phyloP scores from a whole-genome alignment of 306 rosid genomes.

The Begonia peltatifolia region DNA sequence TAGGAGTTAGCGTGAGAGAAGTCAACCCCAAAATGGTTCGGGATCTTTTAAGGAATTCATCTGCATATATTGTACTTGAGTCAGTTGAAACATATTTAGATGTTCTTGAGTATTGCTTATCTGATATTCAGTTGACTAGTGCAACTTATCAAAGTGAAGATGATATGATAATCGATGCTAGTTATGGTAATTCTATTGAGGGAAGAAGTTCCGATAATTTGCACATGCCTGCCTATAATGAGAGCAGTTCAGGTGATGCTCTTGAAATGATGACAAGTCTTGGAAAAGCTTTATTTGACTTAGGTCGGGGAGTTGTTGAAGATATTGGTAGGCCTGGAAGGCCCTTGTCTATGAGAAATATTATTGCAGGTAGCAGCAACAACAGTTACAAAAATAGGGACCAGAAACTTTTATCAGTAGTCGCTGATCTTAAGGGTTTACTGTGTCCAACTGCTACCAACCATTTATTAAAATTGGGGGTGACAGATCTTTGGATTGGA shows the following conservation, averaged over 20 bases:
- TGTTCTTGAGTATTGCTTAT: slow-evolving; percentile 93
- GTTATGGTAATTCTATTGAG: slow-evolving; percentile 11
- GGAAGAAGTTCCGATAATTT: slow-evolving; percentile 31
- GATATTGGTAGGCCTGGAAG: slow-evolving; percentile 81
- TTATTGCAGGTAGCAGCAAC: slow-evolving; percentile 20
- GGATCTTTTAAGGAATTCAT: slow-evolving; percentile 55
- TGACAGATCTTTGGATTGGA: slow-evolving; percentile 82
- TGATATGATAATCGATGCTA: slow-evolving; percentile 17
- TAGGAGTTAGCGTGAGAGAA: slow-evolving; percentile 65
- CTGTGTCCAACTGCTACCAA: slow-evolving; percentile 80
- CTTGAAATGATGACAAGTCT: slow-evolving; percentile 93
- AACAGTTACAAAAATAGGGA: slow-evolving; percentile 30
- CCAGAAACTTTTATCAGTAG: slow-evolving; percentile 35
- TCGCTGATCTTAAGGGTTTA: slow-evolving; percentile 74
- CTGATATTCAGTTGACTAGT: slow-evolving; percentile 46
- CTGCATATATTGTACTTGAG: slow-evolving; percentile 47
- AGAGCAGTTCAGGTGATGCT: slow-evolving; percentile 90
- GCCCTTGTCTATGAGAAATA: slow-evolving; percentile 35
- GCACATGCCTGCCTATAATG: slow-evolving; percentile 30
- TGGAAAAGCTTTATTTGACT: slow-evolving; percentile 85
- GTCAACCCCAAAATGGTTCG: slow-evolving; percentile 95
- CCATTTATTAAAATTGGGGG: slow-evolving; percentile 55
- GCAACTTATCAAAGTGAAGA: slow-evolving; percentile 27
- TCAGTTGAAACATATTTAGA: slow-evolving; percentile 83
- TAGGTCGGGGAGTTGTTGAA: slow-evolving; percentile 93